Percentiles rank a stretch among this genome's conserved stretches.
Conservation (phyloP, 225 moss, liverwort and hornwort genomes). For the Sphagnum contortum region DNA sequence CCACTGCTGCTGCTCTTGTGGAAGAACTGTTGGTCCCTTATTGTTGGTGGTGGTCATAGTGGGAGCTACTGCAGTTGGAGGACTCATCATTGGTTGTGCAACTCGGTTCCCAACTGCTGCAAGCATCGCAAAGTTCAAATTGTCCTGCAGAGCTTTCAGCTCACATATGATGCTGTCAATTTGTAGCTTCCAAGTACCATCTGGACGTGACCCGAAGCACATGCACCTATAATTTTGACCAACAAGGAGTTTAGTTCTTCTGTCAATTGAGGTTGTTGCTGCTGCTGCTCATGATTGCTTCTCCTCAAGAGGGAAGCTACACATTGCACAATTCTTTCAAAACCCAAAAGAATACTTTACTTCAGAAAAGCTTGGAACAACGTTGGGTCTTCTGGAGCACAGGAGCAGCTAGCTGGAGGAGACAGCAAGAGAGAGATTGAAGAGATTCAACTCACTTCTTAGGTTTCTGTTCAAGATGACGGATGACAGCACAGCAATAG, state of each 20-base stretch:
- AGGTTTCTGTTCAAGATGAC: conserved; percentile 62
- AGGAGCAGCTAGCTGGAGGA: too few species aligned
- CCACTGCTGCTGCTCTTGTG: conserved; percentile 19
- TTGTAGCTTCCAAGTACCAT: conserved; percentile 54
- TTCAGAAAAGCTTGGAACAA: too few species aligned
- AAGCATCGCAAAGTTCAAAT: conserved; percentile 72
- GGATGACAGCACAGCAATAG: conserved; percentile 63
- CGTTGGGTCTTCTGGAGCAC: too few species aligned
- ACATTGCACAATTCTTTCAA: too few species aligned
- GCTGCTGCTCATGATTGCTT: too few species aligned
- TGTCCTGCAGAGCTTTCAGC: conserved; percentile 81
- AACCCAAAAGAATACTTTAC: too few species aligned
- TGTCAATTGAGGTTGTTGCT: too few species aligned
- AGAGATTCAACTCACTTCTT: conserved; percentile 26
- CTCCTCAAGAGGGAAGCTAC: too few species aligned
- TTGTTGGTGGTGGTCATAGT: conserved; percentile 1
- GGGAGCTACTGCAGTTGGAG: conserved; percentile 10
- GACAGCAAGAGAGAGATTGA: too few species aligned
- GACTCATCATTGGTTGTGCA: conserved; percentile 44
- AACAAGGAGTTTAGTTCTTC: too few species aligned
- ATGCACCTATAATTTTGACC: conserved; percentile 20
- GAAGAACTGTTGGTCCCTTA: too few species aligned
- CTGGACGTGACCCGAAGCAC: conserved; percentile 34
- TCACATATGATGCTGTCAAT: conserved; percentile 65
- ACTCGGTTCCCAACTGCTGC: conserved; percentile 85